These are phyloP conservation scores for Medicago lupulina DNA, from an alignment of 306 rosid genomes.

Conservation along the genomic window DNA sequence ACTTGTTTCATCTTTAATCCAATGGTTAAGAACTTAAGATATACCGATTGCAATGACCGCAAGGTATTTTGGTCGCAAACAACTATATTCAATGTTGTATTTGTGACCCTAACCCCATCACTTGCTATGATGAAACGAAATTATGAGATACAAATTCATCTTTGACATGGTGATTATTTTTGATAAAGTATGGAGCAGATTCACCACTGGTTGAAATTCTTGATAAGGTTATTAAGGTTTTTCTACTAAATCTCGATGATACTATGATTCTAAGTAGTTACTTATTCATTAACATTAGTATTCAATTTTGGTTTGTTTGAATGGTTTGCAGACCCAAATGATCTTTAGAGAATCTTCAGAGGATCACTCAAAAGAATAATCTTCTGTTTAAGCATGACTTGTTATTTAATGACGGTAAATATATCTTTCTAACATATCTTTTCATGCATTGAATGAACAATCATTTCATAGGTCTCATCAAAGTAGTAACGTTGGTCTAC, in stretches of 20 bases:
- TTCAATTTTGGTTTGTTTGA: slow-evolving; percentile 27
- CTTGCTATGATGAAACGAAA: slow-evolving; percentile 12
- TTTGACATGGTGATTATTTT: slow-evolving; percentile 39
- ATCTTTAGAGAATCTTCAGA: not conserved
- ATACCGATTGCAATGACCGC: too few relatives aligned
- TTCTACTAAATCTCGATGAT: slow-evolving; percentile 23
- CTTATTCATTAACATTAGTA: not conserved
- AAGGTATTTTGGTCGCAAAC: not conserved
- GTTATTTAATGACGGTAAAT: slow-evolving; percentile 27
- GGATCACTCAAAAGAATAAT: not conserved
- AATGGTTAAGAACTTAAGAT: too few relatives aligned
- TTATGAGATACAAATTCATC: slow-evolving; percentile 16
- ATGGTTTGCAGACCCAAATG: slow-evolving; percentile 5
- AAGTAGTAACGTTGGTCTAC: too few relatives aligned
- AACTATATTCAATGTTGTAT: not conserved
- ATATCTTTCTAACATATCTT: too few relatives aligned
- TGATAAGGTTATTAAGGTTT: slow-evolving; percentile 49
- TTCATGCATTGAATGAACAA: too few relatives aligned
- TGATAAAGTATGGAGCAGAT: slow-evolving; percentile 67
- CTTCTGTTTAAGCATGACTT: not conserved
- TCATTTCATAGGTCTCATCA: too few relatives aligned
- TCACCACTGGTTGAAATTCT: slow-evolving; percentile 43
- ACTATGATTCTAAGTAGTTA: not conserved
- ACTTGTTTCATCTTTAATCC: not conserved
- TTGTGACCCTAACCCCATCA: not conserved